Base-by-base conservation (phyloP, 306 rosid species). In the Trifolium fragiferum region DNA sequence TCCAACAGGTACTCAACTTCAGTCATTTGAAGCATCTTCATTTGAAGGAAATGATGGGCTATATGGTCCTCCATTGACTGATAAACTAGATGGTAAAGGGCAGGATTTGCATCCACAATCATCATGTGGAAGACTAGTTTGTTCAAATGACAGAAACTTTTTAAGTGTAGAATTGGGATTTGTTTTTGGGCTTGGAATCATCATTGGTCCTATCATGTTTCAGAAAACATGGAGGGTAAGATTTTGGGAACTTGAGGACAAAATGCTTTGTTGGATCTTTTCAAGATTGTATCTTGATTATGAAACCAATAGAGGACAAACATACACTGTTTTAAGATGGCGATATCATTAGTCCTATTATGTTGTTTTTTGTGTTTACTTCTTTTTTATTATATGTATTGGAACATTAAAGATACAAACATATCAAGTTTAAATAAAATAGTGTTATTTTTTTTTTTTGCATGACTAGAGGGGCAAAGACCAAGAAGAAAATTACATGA, bases 61-160 rank as follows among this genome's bases (percentile, higher is more conserved):
- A n/a, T 66, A 73, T 74, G 90, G 84, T 6, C 10, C 12, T 30
- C 84, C 90, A 1, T 25, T 86, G 66, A 4, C 14, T 1, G 16
- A 1, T 6, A 59, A 7, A 16, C 74, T 7, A 51, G 33, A 33
- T 70, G 47, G 2, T 70, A 37, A 13, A 19, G 33, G 5, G 13
- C 18, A 32, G 1, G 47, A 15, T 2, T 18, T 38, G 30, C 32
- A 4, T 55, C 61, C 30, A 30, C 74, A 27, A 16, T 47, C 30
- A 43, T 1, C n/a, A 25, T 59, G 59, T 18, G 14, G 50, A 44
- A 1, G 16, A 14, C 50, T 44, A 44, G 16, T 14, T 44, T 44
- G 50, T 44, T 44, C 50, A 44, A 14, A 12, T 10, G 50, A 44
- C n/a, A 3, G 50, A 14, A 44, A 44, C 4, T 44, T 44, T 44